phyloP scores from a whole-genome alignment of 441 rosid genomes.

The Croton laevigatus region DNA sequence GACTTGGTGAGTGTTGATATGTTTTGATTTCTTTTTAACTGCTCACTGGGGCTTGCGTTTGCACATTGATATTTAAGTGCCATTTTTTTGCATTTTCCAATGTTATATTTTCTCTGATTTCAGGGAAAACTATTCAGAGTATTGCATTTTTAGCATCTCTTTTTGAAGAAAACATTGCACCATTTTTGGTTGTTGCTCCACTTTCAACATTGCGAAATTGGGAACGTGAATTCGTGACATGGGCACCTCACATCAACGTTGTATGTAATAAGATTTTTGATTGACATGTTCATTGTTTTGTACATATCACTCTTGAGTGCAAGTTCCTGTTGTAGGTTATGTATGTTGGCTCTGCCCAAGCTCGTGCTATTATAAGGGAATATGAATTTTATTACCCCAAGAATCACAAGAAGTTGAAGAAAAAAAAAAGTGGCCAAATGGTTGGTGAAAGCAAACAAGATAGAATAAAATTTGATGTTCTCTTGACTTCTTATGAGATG shows the following conservation, averaged over 20 bases:
- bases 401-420: slow-evolving; percentile 68
- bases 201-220: slow-evolving; percentile 97
- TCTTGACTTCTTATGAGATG: slow-evolving; percentile 98
- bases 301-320: slow-evolving; percentile 7
- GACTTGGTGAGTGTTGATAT: slow-evolving; percentile 64
- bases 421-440: slow-evolving; percentile 81
- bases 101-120: slow-evolving; percentile 22
- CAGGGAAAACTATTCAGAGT: slow-evolving; percentile 99
- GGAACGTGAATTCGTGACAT: slow-evolving; percentile 97
- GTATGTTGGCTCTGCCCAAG: slow-evolving; percentile 91
- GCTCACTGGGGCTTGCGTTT: not conserved
- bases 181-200: slow-evolving; percentile 97
- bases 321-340: slow-evolving; percentile 58
- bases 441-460: slow-evolving; percentile 86
- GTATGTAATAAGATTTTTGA: slow-evolving; percentile 44
- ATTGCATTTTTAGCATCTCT: slow-evolving; percentile 98
- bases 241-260: slow-evolving; percentile 99
- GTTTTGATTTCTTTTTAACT: slow-evolving; percentile 10
- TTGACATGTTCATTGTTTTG: slow-evolving; percentile 15
- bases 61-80: slow-evolving; percentile 14
- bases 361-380: slow-evolving; percentile 88
- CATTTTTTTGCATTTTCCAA: slow-evolving; percentile 12
- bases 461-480: slow-evolving; percentile 95
- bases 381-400: slow-evolving; percentile 87
- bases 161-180: slow-evolving; percentile 54